Percentiles rank a stretch among this genome's conserved stretches.
phyloP scores from a whole-genome alignment of 23 red algal genomes.

The Cyanidiococcus yangmingshanensis region DNA sequence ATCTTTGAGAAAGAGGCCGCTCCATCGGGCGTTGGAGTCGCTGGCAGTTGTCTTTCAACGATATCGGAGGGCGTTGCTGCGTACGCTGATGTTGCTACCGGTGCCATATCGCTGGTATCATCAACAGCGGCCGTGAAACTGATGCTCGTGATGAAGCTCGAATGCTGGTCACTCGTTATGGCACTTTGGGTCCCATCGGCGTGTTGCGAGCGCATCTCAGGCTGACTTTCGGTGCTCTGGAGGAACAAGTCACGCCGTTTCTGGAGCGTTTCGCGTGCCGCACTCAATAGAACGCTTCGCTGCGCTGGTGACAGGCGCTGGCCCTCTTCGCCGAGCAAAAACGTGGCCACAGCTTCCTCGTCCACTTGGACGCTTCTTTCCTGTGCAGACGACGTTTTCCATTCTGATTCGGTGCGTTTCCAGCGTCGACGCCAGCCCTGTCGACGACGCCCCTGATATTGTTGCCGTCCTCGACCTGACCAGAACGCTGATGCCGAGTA shows the following conservation, averaged over 20 bases:
- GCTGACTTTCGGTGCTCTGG: background rate
- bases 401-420: background rate
- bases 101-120: too few species aligned
- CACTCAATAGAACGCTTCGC: background rate
- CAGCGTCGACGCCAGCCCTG: background rate
- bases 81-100: too few species aligned
- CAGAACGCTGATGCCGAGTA: background rate
- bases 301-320: background rate
- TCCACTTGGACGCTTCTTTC: background rate
- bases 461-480: background rate
- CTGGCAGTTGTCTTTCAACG: too few species aligned
- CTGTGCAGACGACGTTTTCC: background rate
- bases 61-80: too few species aligned
- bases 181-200: background rate
- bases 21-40: too few species aligned
- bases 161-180: background rate
- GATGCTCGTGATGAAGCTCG: background rate
- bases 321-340: background rate
- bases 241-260: background rate
- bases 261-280: slow-evolving; percentile 11
- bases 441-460: background rate
- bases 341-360: slow-evolving; percentile 11
- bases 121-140: too few species aligned
- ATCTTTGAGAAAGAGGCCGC: too few species aligned
- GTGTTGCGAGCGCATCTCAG: background rate